These are phyloP conservation scores for Rosa rugosa DNA, from an alignment of 306 rosid genomes.

Conservation along the genomic window DNA sequence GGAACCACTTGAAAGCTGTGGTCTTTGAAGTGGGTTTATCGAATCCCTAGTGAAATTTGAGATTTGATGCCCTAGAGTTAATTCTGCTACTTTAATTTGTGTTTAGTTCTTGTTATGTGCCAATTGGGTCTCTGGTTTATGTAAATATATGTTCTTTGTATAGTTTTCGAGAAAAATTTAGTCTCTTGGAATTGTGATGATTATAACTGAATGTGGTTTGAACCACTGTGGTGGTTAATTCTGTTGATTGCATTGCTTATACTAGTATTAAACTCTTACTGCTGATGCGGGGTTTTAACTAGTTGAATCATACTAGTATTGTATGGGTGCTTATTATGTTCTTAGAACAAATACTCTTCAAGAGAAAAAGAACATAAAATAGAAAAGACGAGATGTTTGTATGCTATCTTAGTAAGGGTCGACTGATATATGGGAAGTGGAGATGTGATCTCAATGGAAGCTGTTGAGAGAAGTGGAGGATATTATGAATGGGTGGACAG, in stretches of 20 bases:
- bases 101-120: neutral
- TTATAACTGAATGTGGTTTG: neutral
- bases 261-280: neutral
- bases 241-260: neutral
- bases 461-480: neutral
- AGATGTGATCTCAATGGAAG: neutral
- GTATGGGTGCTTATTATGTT: neutral
- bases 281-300: neutral
- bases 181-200: neutral
- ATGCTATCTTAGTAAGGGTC: neutral
- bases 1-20: neutral
- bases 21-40: constrained; percentile 12
- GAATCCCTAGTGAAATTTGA: neutral
- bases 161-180: neutral
- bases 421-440: neutral
- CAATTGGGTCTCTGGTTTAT: too few relatives aligned
- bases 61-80: neutral
- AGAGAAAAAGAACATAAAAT: neutral
- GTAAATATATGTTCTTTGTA: neutral
- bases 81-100: constrained; percentile 2
- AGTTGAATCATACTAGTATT: neutral
- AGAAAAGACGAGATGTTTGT: neutral
- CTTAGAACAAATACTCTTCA: neutral
- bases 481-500: neutral
- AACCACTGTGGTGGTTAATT: neutral